These are phyloP conservation scores for Leptographium radiaticola DNA, from an alignment of 2,329 filamentous ascomycete genomes.

Conservation along the genomic window DNA sequence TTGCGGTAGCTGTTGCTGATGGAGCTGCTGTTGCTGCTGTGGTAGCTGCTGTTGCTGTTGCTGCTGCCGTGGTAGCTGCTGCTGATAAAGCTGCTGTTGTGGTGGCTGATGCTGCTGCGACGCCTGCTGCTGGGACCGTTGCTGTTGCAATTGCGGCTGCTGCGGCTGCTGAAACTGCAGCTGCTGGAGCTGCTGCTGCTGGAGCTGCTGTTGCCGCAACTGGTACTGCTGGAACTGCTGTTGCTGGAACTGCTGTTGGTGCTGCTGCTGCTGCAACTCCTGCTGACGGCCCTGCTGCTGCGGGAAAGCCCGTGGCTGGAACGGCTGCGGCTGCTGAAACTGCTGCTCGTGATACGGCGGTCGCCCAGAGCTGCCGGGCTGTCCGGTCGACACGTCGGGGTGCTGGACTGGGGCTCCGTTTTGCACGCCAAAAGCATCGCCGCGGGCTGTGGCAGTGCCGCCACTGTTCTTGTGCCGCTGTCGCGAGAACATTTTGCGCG, in stretches of 20 bases:
- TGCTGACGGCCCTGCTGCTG: background rate
- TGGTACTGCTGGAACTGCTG: background rate
- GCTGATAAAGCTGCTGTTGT: constrained; percentile 7
- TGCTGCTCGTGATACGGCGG: too few relatives aligned
- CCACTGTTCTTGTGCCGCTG: background rate
- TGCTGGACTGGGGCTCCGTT: background rate
- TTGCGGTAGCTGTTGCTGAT: background rate
- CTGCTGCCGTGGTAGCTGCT: background rate
- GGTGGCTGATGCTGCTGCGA: background rate
- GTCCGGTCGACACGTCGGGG: too few relatives aligned
- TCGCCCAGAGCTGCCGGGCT: too few relatives aligned
- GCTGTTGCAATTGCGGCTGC: background rate
- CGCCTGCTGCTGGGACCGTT: background rate
- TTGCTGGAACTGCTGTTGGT: background rate
- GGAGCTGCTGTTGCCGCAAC: background rate
- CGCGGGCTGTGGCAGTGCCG: background rate
- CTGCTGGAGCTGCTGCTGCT: background rate
- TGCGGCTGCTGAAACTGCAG: background rate
- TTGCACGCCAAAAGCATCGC: background rate
- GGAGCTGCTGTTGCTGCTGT: background rate
- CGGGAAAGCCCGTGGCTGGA: too few relatives aligned
- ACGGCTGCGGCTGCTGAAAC: too few relatives aligned
- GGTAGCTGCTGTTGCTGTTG: background rate
- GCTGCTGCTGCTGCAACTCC: background rate
- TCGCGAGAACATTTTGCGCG: background rate